Percentiles rank a stretch among this genome's conserved stretches.
phyloP scores from a whole-genome alignment of 805 yeast species.

The Priceomyces carsonii region DNA sequence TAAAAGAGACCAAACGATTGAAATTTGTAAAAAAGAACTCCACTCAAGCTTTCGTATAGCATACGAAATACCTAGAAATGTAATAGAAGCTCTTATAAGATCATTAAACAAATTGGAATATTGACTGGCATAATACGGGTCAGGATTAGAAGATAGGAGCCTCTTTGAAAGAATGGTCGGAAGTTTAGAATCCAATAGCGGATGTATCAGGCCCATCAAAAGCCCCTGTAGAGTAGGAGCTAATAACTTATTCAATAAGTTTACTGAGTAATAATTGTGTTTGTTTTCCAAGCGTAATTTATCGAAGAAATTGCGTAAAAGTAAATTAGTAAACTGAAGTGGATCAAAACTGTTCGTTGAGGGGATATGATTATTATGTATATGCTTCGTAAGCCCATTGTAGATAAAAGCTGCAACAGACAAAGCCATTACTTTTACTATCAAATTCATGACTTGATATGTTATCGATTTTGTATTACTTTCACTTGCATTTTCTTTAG shows the following conservation, averaged over 20 bases:
- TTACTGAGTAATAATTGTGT: background rate
- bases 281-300: conserved; percentile 17
- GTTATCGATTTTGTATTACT: conserved; percentile 1
- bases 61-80: conserved; percentile 69
- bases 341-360: conserved; percentile 44
- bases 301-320: conserved; percentile 24
- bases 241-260: conserved; percentile 11
- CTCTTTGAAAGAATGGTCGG: conserved; percentile 31
- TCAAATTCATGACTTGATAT: background rate
- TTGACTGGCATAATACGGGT: conserved; percentile 23
- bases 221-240: conserved; percentile 53
- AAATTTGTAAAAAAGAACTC: conserved; percentile 65
- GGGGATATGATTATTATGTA: conserved; percentile 51
- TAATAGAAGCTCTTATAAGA: conserved; percentile 47
- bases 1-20: conserved; percentile 60
- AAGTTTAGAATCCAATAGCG: conserved; percentile 38
- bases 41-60: conserved; percentile 71
- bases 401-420: conserved; percentile 53
- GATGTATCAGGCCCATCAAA: conserved; percentile 56
- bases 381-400: conserved; percentile 52
- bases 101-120: conserved; percentile 36
- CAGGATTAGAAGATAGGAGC: conserved; percentile 40
- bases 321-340: conserved; percentile 33
- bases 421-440: conserved; percentile 23
- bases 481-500: background rate